These are phyloP conservation scores for Pseudocercospora cruenta DNA, from an alignment of 2,329 filamentous ascomycete genomes.

Conservation along the genomic window DNA sequence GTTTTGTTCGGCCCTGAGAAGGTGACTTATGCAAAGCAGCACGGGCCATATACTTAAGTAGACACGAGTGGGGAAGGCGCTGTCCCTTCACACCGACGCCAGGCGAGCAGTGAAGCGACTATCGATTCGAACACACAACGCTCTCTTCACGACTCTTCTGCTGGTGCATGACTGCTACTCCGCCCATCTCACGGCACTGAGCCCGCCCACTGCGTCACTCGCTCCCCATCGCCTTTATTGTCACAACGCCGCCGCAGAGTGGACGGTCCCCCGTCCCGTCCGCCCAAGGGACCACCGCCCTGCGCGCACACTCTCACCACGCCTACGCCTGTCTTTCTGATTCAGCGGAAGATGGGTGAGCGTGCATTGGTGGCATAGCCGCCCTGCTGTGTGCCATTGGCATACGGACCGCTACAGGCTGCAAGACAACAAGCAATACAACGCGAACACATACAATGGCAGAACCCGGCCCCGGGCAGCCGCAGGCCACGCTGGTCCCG, in stretches of 20 bases:
- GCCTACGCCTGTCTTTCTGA: conserved; percentile 17
- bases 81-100: background rate
- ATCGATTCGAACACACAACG: background rate
- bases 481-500: conserved; percentile 43
- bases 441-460: conserved; percentile 13
- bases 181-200: background rate
- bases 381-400: conserved; percentile 20
- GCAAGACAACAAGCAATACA: conserved; percentile 5
- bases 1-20: background rate
- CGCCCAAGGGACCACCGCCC: background rate
- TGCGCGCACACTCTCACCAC: background rate
- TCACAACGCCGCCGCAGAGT: background rate
- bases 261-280: background rate
- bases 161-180: background rate
- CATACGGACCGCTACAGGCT: conserved; percentile 6
- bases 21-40: background rate
- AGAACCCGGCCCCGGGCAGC: conserved; percentile 15
- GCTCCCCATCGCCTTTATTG: conserved; percentile 2
- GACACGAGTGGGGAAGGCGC: background rate
- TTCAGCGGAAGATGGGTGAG: conserved; percentile 24
- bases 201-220: conserved; percentile 1
- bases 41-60: background rate
- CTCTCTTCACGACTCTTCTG: background rate
- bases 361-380: conserved; percentile 23
- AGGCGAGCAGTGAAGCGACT: background rate